These are phyloP conservation scores for Fraxinus ornus DNA, from an alignment of 305 asterid genomes.

Conservation along the genomic window DNA sequence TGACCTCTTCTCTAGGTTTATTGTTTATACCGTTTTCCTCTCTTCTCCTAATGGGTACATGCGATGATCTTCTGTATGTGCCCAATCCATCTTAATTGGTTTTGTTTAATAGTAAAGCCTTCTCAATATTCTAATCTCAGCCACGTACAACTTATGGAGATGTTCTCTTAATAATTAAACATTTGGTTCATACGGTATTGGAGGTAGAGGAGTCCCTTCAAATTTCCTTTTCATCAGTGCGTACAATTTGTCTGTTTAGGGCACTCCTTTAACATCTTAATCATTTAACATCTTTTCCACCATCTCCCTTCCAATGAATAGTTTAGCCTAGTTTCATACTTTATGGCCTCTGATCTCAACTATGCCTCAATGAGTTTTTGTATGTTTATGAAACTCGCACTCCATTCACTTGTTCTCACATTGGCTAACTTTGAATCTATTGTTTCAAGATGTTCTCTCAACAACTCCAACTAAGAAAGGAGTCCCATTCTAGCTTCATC, in stretches of 20 bases:
- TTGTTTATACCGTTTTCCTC: neutral
- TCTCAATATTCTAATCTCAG: neutral
- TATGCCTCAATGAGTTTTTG: neutral
- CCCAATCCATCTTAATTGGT: neutral
- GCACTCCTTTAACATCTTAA: neutral
- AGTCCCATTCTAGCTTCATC: neutral
- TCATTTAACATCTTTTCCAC: neutral
- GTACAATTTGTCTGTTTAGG: neutral
- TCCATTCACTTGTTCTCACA: neutral
- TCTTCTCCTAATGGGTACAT: neutral
- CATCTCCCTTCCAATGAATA: neutral
- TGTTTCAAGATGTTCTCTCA: neutral
- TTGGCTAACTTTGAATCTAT: neutral
- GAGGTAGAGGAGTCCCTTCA: neutral
- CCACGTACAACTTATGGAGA: neutral
- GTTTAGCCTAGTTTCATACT: neutral
- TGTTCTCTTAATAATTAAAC: neutral
- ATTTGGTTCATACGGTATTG: neutral
- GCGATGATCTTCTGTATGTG: neutral
- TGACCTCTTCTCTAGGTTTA: neutral
- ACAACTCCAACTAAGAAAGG: neutral
- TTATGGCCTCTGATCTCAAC: neutral
- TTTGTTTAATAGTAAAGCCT: neutral
- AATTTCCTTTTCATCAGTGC: neutral
- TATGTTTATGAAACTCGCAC: neutral